Evolutionary conservation across 768 basidiomycete species (phyloP).

Genomic region (Steccherinum ochraceum): DNA sequence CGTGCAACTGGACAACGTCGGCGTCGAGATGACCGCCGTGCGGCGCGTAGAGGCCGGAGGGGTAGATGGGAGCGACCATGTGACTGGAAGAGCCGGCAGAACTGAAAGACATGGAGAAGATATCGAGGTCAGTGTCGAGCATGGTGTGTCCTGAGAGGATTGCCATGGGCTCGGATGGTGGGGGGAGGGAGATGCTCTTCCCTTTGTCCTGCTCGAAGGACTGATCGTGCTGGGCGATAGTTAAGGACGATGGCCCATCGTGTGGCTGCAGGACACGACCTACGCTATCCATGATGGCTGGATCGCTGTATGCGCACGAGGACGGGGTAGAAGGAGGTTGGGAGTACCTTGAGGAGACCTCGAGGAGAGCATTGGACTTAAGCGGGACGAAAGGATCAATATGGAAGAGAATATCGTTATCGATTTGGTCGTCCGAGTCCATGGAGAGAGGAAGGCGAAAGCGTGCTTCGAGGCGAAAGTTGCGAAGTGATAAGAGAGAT

Average conservation of each 20-base stretch:
- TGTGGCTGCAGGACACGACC: neutral
- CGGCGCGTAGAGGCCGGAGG: neutral
- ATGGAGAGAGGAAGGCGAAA: conserved; percentile 27
- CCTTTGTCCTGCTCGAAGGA: conserved; percentile 36
- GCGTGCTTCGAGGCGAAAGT: conserved; percentile 10
- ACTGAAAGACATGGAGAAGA: conserved; percentile 22
- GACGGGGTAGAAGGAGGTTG: neutral
- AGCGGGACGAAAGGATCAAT: conserved; percentile 41
- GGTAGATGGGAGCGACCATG: conserved; percentile 11
- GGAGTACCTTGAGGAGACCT: conserved; percentile 16
- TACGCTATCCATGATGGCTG: neutral
- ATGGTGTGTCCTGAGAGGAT: conserved; percentile 37
- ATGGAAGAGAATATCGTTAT: conserved; percentile 50
- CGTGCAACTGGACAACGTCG: conserved; percentile 1
- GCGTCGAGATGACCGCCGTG: conserved; percentile 5
- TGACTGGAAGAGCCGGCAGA: conserved; percentile 25
- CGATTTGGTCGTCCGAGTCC: conserved; percentile 36
- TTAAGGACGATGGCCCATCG: conserved; percentile 2
- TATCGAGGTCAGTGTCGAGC: conserved; percentile 32
- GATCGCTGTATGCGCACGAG: neutral
- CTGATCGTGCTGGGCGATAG: conserved; percentile 8
- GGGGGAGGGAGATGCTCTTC: conserved; percentile 37
- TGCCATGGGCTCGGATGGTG: conserved; percentile 37
- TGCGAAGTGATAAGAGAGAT: conserved; percentile 12
- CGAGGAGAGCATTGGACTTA: conserved; percentile 16